Evolutionary conservation across 805 yeast species (phyloP).

Genomic region (Saccharomycopsis lassenensis): DNA sequence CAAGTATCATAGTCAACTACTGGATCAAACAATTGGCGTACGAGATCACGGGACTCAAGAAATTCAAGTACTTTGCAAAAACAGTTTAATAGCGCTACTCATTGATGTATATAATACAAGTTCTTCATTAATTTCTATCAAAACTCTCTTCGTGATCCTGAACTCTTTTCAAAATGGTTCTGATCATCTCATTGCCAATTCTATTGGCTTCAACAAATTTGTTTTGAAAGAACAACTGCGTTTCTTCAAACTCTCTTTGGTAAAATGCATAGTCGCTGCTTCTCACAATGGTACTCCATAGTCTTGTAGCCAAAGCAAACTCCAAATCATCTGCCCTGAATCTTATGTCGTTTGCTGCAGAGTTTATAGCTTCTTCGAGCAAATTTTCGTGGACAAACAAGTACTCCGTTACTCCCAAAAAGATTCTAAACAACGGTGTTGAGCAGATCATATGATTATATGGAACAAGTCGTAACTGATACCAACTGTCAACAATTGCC

Average conservation of each 20-base stretch:
- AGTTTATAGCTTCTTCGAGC: slow-evolving; percentile 69
- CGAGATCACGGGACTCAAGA: slow-evolving; percentile 5
- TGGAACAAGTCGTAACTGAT: slow-evolving; percentile 71
- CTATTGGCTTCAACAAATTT: slow-evolving; percentile 83
- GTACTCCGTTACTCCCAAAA: slow-evolving; percentile 89
- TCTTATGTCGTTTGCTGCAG: slow-evolving; percentile 51
- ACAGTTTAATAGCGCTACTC: slow-evolving; percentile 5
- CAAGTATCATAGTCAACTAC: slow-evolving; percentile 7
- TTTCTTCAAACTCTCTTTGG: slow-evolving; percentile 58
- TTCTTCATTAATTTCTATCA: neutral
- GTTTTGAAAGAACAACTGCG: slow-evolving; percentile 75
- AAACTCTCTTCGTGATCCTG: slow-evolving; percentile 1
- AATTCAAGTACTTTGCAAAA: slow-evolving; percentile 8
- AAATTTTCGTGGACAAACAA: slow-evolving; percentile 75
- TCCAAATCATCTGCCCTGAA: slow-evolving; percentile 88
- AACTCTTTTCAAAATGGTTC: slow-evolving; percentile 41
- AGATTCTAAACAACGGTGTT: slow-evolving; percentile 86
- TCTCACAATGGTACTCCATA: slow-evolving; percentile 74
- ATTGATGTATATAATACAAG: slow-evolving; percentile 3
- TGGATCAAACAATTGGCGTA: slow-evolving; percentile 6
- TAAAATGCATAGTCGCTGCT: slow-evolving; percentile 68
- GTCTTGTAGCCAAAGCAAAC: slow-evolving; percentile 80
- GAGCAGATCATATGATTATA: slow-evolving; percentile 96
- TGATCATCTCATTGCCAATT: slow-evolving; percentile 90
- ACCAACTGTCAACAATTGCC: slow-evolving; percentile 94